Conservation (phyloP, 2,329 filamentous ascomycete species). For the Drechslerella coelobrocha region DNA sequence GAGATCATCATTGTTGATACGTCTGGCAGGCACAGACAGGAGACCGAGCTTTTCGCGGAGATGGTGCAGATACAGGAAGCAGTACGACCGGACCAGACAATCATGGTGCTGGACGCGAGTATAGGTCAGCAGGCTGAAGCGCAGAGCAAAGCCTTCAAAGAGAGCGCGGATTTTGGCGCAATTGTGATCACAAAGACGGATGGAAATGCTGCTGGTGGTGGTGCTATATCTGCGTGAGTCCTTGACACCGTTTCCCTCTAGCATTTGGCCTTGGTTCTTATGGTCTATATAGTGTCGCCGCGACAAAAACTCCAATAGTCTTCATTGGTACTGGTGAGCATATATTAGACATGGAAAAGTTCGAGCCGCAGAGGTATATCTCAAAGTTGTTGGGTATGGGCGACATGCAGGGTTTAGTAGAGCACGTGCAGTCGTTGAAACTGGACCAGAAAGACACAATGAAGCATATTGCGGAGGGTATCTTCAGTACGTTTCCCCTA, state of each 20-base stretch:
- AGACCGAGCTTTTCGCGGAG: constrained; percentile 92
- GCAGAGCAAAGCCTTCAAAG: constrained; percentile 95
- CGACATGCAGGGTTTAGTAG: constrained; percentile 91
- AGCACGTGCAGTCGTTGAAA: constrained; percentile 94
- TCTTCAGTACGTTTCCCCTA: constrained; percentile 66
- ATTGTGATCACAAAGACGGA: constrained; percentile 99
- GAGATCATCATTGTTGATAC: constrained; percentile 99
- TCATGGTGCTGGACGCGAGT: constrained; percentile 95
- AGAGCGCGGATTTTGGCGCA: constrained; percentile 92
- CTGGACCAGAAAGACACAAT: constrained; percentile 98
- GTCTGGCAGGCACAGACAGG: constrained; percentile 90
- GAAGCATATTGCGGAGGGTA: constrained; percentile 96
- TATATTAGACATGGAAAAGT: constrained; percentile 91
- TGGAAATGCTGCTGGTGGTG: constrained; percentile 91
- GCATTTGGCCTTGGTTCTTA: background rate
- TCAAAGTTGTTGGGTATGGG: constrained; percentile 96
- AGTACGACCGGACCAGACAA: constrained; percentile 91
- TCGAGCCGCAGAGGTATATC: constrained; percentile 90
- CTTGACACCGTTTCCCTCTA: background rate
- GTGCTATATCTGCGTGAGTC: constrained; percentile 81
- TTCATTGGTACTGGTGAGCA: constrained; percentile 98
- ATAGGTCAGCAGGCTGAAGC: constrained; percentile 96
- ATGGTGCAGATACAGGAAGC: constrained; percentile 96
- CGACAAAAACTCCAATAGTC: constrained; percentile 94
- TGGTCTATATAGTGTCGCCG: constrained; percentile 68